Evolutionary conservation across 1,284 basidiomycete genomes (phyloP).

Genomic region (Coniferiporia sulphurascens): DNA sequence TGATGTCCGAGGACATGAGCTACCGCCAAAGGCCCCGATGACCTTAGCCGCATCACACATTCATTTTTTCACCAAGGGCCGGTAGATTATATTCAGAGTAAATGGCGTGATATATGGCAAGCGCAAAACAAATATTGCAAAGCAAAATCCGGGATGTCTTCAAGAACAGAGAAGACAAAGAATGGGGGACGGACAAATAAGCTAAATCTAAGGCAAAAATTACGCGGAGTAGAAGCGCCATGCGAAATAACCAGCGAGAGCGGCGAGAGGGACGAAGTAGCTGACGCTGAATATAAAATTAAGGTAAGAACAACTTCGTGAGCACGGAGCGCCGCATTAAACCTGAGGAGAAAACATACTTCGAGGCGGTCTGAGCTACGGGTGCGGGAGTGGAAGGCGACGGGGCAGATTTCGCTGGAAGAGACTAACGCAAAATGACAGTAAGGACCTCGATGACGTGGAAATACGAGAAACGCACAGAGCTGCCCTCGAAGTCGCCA

Average conservation of each 20-base stretch:
- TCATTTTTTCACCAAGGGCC: not conserved
- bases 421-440: constrained; percentile 20
- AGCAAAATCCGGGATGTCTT: not conserved
- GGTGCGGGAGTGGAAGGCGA: constrained; percentile 37
- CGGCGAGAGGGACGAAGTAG: constrained; percentile 74
- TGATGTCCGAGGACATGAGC: no score
- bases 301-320: not conserved
- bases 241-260: constrained; percentile 77
- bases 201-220: constrained; percentile 1
- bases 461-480: constrained; percentile 42
- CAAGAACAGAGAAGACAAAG: not conserved
- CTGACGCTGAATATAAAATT: constrained; percentile 44
- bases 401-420: constrained; percentile 25
- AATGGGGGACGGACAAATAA: not conserved
- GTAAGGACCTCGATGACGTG: constrained; percentile 10
- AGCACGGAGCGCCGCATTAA: constrained; percentile 14
- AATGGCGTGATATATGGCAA: constrained; percentile 3
- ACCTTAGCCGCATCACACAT: not conserved
- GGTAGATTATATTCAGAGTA: not conserved
- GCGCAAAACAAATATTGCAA: not conserved
- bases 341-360: constrained; percentile 35
- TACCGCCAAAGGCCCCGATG: no score
- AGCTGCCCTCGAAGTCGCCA: constrained; percentile 71
- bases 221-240: constrained; percentile 64
- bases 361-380: constrained; percentile 48